Conservation (phyloP, 2,329 filamentous ascomycete species). For the Diaporthe vaccinii region DNA sequence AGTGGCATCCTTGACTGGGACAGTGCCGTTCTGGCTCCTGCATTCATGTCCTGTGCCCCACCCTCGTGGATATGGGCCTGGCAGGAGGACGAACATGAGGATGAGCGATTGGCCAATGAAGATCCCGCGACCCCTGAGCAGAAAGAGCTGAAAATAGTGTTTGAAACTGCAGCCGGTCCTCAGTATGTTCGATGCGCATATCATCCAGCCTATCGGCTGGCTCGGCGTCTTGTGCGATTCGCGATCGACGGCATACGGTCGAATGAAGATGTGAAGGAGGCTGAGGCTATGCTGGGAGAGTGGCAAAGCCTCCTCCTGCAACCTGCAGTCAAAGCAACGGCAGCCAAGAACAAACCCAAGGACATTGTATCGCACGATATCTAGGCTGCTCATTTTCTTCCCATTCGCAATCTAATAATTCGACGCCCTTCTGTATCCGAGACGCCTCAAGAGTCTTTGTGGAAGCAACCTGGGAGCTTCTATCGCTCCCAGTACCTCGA, state of each 20-base stretch:
- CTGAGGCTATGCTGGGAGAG: not conserved
- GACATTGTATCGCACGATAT: no score
- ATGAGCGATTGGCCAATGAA: constrained; percentile 39
- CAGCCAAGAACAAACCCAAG: not conserved
- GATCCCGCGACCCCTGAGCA: constrained; percentile 35
- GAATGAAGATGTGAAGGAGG: not conserved
- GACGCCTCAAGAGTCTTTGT: not conserved
- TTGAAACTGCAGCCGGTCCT: constrained; percentile 47
- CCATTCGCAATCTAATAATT: not conserved
- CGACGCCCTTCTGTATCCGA: no score
- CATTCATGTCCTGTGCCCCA: constrained; percentile 49
- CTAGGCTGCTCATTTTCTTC: no score
- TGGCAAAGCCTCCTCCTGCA: not conserved
- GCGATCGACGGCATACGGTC: constrained; percentile 4
- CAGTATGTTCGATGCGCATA: constrained; percentile 47
- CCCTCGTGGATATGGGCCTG: constrained; percentile 51
- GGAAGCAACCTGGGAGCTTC: not conserved
- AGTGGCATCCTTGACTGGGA: constrained; percentile 50
- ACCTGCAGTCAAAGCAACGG: not conserved
- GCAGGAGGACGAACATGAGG: constrained; percentile 43
- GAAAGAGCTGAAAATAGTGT: constrained; percentile 46
- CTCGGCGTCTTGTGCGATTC: constrained; percentile 41
- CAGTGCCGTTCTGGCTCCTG: constrained; percentile 48
- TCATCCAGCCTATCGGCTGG: constrained; percentile 44
- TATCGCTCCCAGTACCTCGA: constrained; percentile 12